phyloP scores from a whole-genome alignment of 2,329 filamentous ascomycete genomes.

The Acarospora socialis region DNA sequence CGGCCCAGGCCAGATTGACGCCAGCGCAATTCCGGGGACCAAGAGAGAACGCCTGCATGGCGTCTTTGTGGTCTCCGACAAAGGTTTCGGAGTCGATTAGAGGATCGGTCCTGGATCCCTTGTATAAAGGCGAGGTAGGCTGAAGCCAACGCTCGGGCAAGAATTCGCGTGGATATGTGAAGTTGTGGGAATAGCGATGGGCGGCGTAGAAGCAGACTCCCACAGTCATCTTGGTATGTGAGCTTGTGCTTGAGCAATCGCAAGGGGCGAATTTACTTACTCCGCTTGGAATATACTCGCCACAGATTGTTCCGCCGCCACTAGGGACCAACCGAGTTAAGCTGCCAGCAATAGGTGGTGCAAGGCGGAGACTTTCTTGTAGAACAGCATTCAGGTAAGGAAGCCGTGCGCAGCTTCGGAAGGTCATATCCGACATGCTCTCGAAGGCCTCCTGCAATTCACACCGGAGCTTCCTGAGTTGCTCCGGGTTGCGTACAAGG shows the following conservation, averaged over 20 bases:
- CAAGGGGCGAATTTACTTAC: no score
- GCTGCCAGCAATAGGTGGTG: conserved; percentile 19
- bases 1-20: conserved; percentile 9
- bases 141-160: conserved; percentile 23
- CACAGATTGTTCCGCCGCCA: conserved; percentile 18
- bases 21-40: conserved; percentile 11
- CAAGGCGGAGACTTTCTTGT: conserved; percentile 18
- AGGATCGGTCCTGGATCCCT: no score
- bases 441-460: conserved; percentile 19
- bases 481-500: conserved; percentile 14
- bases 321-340: conserved; percentile 20
- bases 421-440: conserved; percentile 13
- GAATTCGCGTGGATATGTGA: conserved; percentile 20
- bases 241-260: no score
- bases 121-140: conserved; percentile 1
- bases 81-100: no score
- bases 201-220: conserved; percentile 19
- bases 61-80: conserved; percentile 4
- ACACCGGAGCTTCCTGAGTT: conserved; percentile 13
- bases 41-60: conserved; percentile 9
- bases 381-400: conserved; percentile 19
- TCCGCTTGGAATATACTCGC: conserved; percentile 16
- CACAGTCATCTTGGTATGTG: conserved; percentile 20
- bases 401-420: conserved; percentile 12
- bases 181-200: conserved; percentile 20